phyloP scores from a whole-genome alignment of 192 early-diverging fungal species.

The Jimgerdemannia lactiflua region DNA sequence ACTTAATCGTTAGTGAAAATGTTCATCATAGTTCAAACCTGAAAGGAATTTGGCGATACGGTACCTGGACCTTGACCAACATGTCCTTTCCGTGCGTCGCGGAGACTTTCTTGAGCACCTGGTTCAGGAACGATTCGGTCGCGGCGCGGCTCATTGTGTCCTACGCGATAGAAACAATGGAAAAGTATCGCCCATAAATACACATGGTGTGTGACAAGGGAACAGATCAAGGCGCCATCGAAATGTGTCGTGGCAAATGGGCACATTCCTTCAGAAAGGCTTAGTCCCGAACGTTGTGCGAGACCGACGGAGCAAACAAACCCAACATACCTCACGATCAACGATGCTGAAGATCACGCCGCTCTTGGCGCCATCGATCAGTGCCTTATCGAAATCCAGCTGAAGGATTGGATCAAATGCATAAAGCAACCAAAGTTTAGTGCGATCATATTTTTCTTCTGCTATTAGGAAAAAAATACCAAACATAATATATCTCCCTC shows the following conservation, averaged over 20 bases:
- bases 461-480: too few relatives aligned
- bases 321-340: constrained; percentile 30
- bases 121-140: constrained; percentile 44
- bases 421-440: background rate
- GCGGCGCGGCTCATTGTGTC: constrained; percentile 39
- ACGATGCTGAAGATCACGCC: constrained; percentile 53
- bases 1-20: background rate
- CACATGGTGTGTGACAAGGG: too few relatives aligned
- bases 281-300: constrained; percentile 19
- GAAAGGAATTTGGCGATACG: background rate
- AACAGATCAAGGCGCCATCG: too few relatives aligned
- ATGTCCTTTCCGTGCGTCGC: constrained; percentile 46
- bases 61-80: constrained; percentile 44
- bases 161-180: background rate
- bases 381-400: constrained; percentile 41
- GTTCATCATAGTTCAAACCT: background rate
- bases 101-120: constrained; percentile 46
- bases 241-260: constrained; percentile 9
- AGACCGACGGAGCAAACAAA: background rate
- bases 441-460: background rate
- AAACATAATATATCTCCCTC: background rate
- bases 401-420: background rate
- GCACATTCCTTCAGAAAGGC: constrained; percentile 44
- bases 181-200: too few relatives aligned
- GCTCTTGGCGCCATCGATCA: constrained; percentile 56